Conservation (phyloP, 1,284 basidiomycete species). For the Vanrija humicola region DNA sequence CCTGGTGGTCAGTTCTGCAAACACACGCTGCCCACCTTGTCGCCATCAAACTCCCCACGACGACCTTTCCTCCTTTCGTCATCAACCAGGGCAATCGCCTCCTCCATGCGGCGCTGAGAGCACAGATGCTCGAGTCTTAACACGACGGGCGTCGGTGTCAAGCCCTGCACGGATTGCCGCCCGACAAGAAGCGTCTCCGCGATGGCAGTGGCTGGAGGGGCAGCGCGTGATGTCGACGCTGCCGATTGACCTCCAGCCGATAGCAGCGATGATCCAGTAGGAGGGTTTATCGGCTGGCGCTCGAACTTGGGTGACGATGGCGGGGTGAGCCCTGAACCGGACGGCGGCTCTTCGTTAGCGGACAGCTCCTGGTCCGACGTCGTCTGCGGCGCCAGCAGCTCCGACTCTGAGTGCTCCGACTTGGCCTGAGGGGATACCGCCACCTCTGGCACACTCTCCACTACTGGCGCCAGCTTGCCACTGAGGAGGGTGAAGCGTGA, state of each 20-base stretch:
- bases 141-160: conserved; percentile 45
- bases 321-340: conserved; percentile 40
- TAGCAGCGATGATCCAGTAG: conserved; percentile 21
- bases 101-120: conserved; percentile 40
- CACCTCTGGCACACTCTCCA: not conserved
- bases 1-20: conserved; percentile 19
- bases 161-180: conserved; percentile 41
- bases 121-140: conserved; percentile 44
- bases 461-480: conserved; percentile 21
- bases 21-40: conserved; percentile 27
- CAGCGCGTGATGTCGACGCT: not conserved
- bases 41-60: conserved; percentile 39
- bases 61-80: conserved; percentile 41
- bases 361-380: not conserved
- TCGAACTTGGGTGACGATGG: conserved; percentile 34
- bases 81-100: conserved; percentile 46
- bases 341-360: conserved; percentile 31
- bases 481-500: conserved; percentile 29
- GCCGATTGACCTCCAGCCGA: conserved; percentile 1
- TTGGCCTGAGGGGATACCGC: not conserved
- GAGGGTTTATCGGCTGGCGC: conserved; percentile 21
- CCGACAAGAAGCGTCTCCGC: conserved; percentile 48
- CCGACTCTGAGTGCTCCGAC: not conserved
- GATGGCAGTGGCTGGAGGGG: conserved; percentile 25
- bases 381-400: not conserved